Conservation (phyloP, 2,329 filamentous ascomycete species). For the Aspergillus terreus region DNA sequence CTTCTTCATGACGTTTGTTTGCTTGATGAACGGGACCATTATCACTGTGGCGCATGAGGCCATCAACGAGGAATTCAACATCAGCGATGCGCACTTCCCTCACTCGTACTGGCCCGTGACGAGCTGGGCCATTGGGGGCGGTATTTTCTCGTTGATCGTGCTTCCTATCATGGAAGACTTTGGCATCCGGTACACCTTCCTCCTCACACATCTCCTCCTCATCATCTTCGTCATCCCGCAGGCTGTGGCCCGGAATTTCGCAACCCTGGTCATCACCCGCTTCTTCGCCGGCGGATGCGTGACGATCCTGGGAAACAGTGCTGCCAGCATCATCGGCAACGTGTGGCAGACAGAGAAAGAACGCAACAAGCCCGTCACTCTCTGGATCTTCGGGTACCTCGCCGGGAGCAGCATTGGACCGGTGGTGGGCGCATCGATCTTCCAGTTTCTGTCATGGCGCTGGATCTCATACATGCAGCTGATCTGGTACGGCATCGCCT, state of each 20-base stretch:
- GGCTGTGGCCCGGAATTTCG: constrained; percentile 43
- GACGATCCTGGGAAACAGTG: constrained; percentile 36
- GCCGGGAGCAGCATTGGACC: constrained; percentile 42
- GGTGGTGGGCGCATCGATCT: constrained; percentile 39
- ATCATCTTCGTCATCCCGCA: constrained; percentile 41
- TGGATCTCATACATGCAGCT: constrained; percentile 44
- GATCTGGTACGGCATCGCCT: constrained; percentile 32
- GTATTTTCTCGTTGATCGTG: constrained; percentile 24
- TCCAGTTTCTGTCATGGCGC: constrained; percentile 18
- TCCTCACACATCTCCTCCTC: constrained; percentile 34
- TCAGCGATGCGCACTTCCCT: constrained; percentile 28
- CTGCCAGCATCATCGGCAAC: constrained; percentile 27
- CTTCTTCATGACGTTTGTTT: constrained; percentile 30
- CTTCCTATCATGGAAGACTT: constrained; percentile 38
- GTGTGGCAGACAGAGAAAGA: constrained; percentile 27
- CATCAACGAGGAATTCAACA: constrained; percentile 32
- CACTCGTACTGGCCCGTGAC: constrained; percentile 32
- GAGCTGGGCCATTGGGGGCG: constrained; percentile 30
- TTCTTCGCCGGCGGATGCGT: constrained; percentile 43
- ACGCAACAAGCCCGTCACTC: constrained; percentile 37
- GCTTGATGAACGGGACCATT: constrained; percentile 37
- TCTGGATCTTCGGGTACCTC: constrained; percentile 40
- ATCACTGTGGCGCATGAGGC: constrained; percentile 34
- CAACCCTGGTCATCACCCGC: constrained; percentile 40
- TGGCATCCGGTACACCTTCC: constrained; percentile 40